These are phyloP conservation scores for Clonostachys solani DNA, from an alignment of 2,329 filamentous ascomycete genomes.

Conservation along the genomic window DNA sequence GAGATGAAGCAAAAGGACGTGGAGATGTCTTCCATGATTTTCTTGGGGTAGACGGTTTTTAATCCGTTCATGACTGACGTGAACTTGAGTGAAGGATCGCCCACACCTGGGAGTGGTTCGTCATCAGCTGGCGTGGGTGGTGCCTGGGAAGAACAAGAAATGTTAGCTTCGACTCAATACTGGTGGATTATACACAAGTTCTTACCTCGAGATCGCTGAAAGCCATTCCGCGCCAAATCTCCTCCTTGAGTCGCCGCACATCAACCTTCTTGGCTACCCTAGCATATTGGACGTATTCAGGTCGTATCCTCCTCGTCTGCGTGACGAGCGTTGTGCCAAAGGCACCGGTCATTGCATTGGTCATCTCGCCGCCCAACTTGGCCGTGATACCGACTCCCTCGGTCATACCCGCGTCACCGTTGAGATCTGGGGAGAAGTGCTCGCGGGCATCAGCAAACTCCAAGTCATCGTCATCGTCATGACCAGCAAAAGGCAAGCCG, in stretches of 20 bases:
- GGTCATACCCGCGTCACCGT: conserved; percentile 39
- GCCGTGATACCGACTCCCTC: conserved; percentile 44
- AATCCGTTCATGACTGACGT: conserved; percentile 89
- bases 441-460: conserved; percentile 80
- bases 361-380: conserved; percentile 45
- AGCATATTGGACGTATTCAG: conserved; percentile 68
- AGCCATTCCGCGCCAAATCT: conserved; percentile 65
- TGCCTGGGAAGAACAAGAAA: conserved; percentile 4
- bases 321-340: conserved; percentile 68
- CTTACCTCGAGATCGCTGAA: conserved; percentile 49
- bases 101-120: neutral
- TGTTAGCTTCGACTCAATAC: neutral
- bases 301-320: conserved; percentile 56
- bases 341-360: conserved; percentile 34
- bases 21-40: conserved; percentile 88
- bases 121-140: neutral
- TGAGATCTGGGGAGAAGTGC: conserved; percentile 64
- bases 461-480: conserved; percentile 59
- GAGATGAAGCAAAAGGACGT: conserved; percentile 94
- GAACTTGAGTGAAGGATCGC: conserved; percentile 68
- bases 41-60: conserved; percentile 79
- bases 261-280: conserved; percentile 69
- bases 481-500: conserved; percentile 63
- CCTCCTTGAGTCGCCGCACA: conserved; percentile 63
- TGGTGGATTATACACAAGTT: conserved; percentile 2